A percentile compares a stretch with the other conserved stretches of the same genome.
Conservation (phyloP, 1,284 basidiomycete genomes). For the Tilletia setariae region DNA sequence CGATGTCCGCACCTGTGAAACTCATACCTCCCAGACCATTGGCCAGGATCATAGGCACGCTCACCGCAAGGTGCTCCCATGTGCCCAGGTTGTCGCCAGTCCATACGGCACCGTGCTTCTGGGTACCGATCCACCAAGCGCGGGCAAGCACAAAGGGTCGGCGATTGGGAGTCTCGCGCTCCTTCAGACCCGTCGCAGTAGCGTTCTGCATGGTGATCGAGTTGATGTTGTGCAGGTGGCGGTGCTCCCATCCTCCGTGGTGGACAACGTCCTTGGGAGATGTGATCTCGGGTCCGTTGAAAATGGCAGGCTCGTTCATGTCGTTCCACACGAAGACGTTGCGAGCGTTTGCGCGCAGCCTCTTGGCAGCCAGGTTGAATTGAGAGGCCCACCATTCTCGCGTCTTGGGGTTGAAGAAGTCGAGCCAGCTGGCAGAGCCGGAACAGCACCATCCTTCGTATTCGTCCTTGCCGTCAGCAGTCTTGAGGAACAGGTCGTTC, state of each 20-base stretch:
- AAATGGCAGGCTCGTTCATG: too few relatives aligned
- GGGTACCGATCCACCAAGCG: conserved; percentile 90
- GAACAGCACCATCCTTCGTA: conserved; percentile 99
- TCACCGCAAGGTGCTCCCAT: conserved; percentile 94
- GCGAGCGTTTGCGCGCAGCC: conserved; percentile 47
- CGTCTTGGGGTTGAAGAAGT: conserved; percentile 82
- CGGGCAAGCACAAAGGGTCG: conserved; percentile 89
- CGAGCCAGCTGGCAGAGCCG: too few relatives aligned
- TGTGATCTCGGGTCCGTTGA: too few relatives aligned
- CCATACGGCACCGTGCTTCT: conserved; percentile 96
- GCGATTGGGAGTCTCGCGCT: conserved; percentile 62
- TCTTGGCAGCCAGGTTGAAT: conserved; percentile 34
- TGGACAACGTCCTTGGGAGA: too few relatives aligned
- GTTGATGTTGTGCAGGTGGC: conserved; percentile 91
- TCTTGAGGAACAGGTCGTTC: conserved; percentile 75
- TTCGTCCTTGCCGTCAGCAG: conserved; percentile 69
- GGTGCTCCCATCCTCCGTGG: conserved; percentile 91
- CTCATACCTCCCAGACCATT: conserved; percentile 90
- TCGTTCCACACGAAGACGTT: too few relatives aligned
- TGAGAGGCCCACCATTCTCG: conserved; percentile 79
- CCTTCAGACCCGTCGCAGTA: conserved; percentile 76
- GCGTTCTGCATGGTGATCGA: conserved; percentile 63
- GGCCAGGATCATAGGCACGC: conserved; percentile 87
- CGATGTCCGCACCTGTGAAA: conserved; percentile 93
- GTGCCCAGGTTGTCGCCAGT: conserved; percentile 96